Evolutionary conservation across 768 basidiomycete genomes (phyloP), one percentile per base, ranked within the genome.

Genomic region (Tulasnella sp.): DNA sequence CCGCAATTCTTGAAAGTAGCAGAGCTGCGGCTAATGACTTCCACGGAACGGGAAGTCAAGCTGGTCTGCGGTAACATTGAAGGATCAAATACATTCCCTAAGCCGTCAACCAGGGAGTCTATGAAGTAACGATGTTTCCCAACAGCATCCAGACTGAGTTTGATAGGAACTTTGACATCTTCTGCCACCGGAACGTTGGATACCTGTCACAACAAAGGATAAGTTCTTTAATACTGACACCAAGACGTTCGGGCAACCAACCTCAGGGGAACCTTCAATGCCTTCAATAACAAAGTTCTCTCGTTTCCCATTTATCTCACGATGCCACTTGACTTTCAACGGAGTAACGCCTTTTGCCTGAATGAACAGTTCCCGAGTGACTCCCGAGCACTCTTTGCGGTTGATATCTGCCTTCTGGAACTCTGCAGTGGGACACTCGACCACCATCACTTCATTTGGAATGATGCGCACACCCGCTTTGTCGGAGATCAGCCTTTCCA

Each of bases 221-320:
- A 16, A 46, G 9, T 34, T 37, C 33, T n/a, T n/a, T n/a, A n/a
- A n/a, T n/a, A n/a, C n/a, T n/a, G n/a, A n/a, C n/a, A n/a, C n/a
- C 34, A 35, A 12, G 34, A 35, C 34, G 16, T 16, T 12, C 16
- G 16, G 12, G 19, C 27, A 31, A 22, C 54, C 22, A 22, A 62
- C 63, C 22, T 69, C 64, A 39, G 70, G 69, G 20, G 72, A 70
- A 33, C 73, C 75, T 62, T 87, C 82, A 43, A 92, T 86, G 7
- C 89, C 88, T 59, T 91, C 88, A 1, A 90, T 85, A 34, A 83
- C 66, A 56, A 83, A 83, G 39, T 74, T 70, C 60, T 91, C 85
- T 48, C 72, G 70, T 55, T 72, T 70, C 9, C 77, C 78, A 50
- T 78, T 79, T 37, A 79, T 67, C 20, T 79, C 76, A 55, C 79